Base-by-base conservation (phyloP, 352 stramenopile species). In the Pilasporangium apinafurcum region DNA sequence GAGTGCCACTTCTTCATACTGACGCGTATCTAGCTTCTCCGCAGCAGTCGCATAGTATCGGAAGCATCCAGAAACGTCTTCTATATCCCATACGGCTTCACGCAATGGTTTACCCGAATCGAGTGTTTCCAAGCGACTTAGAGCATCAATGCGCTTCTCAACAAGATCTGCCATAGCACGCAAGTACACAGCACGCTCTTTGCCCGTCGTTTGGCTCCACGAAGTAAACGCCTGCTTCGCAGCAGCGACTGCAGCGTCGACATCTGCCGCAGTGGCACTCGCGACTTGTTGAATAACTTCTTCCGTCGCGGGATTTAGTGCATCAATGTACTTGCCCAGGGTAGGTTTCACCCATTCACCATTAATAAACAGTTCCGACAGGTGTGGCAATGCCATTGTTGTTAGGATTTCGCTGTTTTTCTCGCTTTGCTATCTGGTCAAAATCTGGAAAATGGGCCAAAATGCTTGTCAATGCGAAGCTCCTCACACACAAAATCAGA, bases 41-140 rank as follows among this genome's bases (percentile, higher is more conserved):
- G 70, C 70, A 1, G 61, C 49, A 4, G 45, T 48, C n/a, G 70
- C 70, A 49, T 83, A 83, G 65, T 83, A 83, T 5, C 48, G 53
- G 48, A 81, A 79, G 68, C 74, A 86, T 12, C 55, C 65, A 4
- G 62, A 59, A 20, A 82, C 71, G 37, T 87, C 71, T 42, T 83
- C 72, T 39, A 90, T 79, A 44, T 87, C 74, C 74, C 74, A 86
- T 43, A 67, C 62, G 10, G 72, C 59, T 37, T 90, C 74, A 2
- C 61, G 32, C 10, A 85, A 38, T 8, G 74, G 65, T 49, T 90
- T 90, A 53, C 77, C 77, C 34, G 57, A 62, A 51, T 90, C 71
- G 21, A 85, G 22, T 24, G 77, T 85, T 56, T 86, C 77, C n/a
- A 90, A 53, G 9, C 54, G 53, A 35, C 62, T 71, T 5, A 89